These are phyloP conservation scores for Macrocybe gigantea DNA, from an alignment of 768 basidiomycete genomes.

Conservation along the genomic window DNA sequence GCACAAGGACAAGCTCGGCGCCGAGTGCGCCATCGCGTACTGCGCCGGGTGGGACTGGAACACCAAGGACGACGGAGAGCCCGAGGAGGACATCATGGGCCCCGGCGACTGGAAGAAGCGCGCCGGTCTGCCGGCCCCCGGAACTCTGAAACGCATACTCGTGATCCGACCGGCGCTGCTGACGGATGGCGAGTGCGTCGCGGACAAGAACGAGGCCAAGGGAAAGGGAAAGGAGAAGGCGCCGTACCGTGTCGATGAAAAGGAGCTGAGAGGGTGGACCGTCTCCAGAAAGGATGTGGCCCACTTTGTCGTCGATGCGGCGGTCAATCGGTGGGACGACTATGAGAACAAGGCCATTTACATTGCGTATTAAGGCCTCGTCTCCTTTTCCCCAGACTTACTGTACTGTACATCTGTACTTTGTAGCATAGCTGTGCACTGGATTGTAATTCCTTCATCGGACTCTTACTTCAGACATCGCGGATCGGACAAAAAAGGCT, in stretches of 20 bases:
- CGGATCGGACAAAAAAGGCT: too few species aligned
- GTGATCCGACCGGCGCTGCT: constrained; percentile 55
- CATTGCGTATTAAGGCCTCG: constrained; percentile 38
- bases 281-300: constrained; percentile 60
- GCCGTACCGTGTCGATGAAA: constrained; percentile 39
- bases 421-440: too few species aligned
- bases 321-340: constrained; percentile 42
- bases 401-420: too few species aligned
- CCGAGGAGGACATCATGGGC: constrained; percentile 35
- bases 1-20: constrained; percentile 57
- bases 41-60: constrained; percentile 49
- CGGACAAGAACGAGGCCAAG: constrained; percentile 20
- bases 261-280: constrained; percentile 41
- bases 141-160: constrained; percentile 37
- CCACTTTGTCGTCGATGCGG: constrained; percentile 52
- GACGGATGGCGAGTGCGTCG: constrained; percentile 48
- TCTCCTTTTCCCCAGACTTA: not conserved
- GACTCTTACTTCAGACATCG: too few species aligned
- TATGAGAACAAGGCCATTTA: constrained; percentile 44
- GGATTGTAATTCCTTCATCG: too few species aligned
- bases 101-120: constrained; percentile 34
- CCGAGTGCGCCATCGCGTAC: constrained; percentile 45
- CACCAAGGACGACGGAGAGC: constrained; percentile 27
- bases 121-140: constrained; percentile 35
- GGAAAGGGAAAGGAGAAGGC: constrained; percentile 18